These are phyloP conservation scores for Neoscytalidium dimidiatum DNA, from an alignment of 2,329 filamentous ascomycete species.

Conservation along the genomic window DNA sequence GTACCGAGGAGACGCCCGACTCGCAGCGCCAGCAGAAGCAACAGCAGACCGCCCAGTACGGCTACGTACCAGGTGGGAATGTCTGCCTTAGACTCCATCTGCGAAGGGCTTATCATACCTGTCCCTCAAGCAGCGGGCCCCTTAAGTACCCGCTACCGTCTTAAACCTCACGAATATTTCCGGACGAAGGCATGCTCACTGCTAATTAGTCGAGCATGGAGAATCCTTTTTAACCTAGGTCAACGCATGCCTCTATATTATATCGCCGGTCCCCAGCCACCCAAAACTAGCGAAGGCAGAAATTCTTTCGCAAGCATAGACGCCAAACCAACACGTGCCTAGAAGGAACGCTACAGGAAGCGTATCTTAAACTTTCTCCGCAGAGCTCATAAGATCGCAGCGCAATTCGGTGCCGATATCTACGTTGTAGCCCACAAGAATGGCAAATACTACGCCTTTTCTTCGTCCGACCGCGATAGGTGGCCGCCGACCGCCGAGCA, in stretches of 20 bases:
- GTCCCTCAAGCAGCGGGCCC: neutral
- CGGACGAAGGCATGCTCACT: neutral
- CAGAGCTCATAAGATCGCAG: neutral
- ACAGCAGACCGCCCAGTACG: neutral
- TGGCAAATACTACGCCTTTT: neutral
- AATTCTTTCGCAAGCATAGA: neutral
- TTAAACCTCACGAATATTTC: neutral
- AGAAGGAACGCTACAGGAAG: neutral
- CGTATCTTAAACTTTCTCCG: neutral
- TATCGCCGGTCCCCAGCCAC: neutral
- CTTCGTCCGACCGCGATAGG: neutral
- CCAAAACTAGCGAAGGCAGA: neutral
- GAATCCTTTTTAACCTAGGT: neutral
- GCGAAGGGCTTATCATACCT: neutral
- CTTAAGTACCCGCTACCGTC: neutral
- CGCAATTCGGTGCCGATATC: neutral
- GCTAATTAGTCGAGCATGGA: neutral
- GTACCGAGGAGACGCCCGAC: neutral
- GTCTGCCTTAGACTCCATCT: neutral
- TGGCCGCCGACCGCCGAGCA: neutral
- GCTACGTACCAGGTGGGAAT: neutral
- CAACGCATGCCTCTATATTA: neutral
- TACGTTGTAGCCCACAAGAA: neutral
- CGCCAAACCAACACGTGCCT: neutral
- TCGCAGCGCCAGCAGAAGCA: neutral